Conservation (phyloP, 805 yeast species). For the Scheffersomyces stipitis region DNA sequence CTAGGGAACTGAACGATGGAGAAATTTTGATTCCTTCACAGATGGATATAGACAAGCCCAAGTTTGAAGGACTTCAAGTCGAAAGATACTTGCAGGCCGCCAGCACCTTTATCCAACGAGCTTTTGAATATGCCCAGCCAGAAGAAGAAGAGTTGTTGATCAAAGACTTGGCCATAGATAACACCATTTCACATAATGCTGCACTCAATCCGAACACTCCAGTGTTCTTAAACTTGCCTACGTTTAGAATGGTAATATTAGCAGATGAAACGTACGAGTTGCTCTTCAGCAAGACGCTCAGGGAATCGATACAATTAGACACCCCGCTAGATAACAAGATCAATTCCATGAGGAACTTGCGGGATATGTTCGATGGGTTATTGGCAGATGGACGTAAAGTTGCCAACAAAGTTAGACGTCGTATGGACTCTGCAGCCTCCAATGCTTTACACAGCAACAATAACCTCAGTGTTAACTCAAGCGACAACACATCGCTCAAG, state of each 20-base stretch:
- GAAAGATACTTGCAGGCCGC: constrained; percentile 85
- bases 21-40: constrained; percentile 53
- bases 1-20: constrained; percentile 21
- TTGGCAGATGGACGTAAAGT: constrained; percentile 91
- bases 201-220: constrained; percentile 84
- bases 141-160: constrained; percentile 46
- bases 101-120: constrained; percentile 79
- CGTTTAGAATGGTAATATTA: constrained; percentile 89
- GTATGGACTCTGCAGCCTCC: constrained; percentile 73
- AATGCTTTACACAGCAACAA: constrained; percentile 17
- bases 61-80: constrained; percentile 61
- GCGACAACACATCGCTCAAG: constrained; percentile 25
- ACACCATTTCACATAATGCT: constrained; percentile 59
- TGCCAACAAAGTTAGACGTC: constrained; percentile 82
- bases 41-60: constrained; percentile 61
- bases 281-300: constrained; percentile 69
- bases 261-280: constrained; percentile 94
- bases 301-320: constrained; percentile 66
- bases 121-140: constrained; percentile 87
- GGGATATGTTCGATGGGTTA: constrained; percentile 88
- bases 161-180: constrained; percentile 36
- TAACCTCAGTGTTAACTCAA: constrained; percentile 3
- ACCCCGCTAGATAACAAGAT: constrained; percentile 49
- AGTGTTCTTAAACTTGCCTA: constrained; percentile 71
- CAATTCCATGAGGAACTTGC: constrained; percentile 56